A percentile compares a stretch with the other conserved stretches of the same genome.
phyloP scores from a whole-genome alignment of 257 asterid species.

The Nicotiana tomentosiformis region DNA sequence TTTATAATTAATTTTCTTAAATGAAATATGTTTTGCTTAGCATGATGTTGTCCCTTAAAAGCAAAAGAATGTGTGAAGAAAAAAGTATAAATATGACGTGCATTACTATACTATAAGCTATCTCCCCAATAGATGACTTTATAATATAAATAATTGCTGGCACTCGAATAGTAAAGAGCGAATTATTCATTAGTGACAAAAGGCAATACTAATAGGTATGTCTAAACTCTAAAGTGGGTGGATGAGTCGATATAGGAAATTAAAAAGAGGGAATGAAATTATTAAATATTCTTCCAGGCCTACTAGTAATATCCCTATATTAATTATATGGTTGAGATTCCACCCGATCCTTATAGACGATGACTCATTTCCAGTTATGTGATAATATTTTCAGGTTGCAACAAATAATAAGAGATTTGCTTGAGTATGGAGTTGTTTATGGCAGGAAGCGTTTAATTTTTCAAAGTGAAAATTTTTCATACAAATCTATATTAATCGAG shows the following conservation, averaged over 20 bases:
- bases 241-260: background rate
- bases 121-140: background rate
- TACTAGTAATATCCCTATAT: background rate
- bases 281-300: background rate
- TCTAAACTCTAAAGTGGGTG: background rate
- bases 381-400: background rate
- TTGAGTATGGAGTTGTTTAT: too few species aligned
- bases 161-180: background rate
- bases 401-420: too few species aligned
- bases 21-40: background rate
- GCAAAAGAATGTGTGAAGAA: background rate
- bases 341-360: background rate
- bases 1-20: background rate
- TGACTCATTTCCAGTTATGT: background rate
- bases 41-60: background rate
- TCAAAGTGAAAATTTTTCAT: too few species aligned
- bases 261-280: background rate
- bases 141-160: background rate
- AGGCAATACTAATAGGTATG: too few species aligned
- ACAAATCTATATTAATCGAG: too few species aligned
- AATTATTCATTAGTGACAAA: too few species aligned
- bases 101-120: background rate
- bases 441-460: too few species aligned
- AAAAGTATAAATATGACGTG: background rate
- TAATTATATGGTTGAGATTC: background rate